Evolutionary conservation across 2,329 filamentous ascomycete genomes (phyloP).

Genomic region (Fusarium fracticaudum): DNA sequence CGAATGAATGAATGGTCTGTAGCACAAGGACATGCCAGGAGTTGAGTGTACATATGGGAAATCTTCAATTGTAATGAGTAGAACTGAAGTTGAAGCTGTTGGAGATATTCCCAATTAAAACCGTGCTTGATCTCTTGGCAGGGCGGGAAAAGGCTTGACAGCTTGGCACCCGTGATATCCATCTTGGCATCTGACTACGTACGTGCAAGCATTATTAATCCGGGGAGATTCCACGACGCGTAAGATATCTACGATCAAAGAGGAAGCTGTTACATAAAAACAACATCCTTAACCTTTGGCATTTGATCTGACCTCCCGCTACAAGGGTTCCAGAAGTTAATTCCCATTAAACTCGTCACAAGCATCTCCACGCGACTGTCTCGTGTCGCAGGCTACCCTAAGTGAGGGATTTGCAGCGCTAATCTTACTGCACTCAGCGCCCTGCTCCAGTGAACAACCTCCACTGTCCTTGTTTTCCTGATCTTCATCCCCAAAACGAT

Average conservation of each 20-base stretch:
- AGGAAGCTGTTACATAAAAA: slow-evolving; percentile 2
- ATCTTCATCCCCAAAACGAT: not conserved
- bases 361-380: not conserved
- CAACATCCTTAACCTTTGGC: not conserved
- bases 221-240: not conserved
- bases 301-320: too few relatives aligned
- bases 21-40: not conserved
- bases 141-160: not conserved
- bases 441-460: not conserved
- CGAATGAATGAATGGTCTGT: not conserved
- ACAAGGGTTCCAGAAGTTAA: not conserved
- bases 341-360: not conserved
- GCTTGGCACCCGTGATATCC: slow-evolving; percentile 6
- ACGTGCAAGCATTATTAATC: not conserved
- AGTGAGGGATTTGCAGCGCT: not conserved
- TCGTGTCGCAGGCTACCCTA: not conserved
- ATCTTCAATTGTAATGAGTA: not conserved
- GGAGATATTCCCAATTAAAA: slow-evolving; percentile 9
- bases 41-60: too few relatives aligned
- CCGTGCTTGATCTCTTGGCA: slow-evolving; percentile 22
- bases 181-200: slow-evolving; percentile 2
- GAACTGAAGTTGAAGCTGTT: not conserved
- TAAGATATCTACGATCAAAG: not conserved
- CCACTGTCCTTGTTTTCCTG: not conserved
- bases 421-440: not conserved